These are phyloP conservation scores for Metschnikowia cubensis DNA, from an alignment of 805 yeast species.

Conservation along the genomic window DNA sequence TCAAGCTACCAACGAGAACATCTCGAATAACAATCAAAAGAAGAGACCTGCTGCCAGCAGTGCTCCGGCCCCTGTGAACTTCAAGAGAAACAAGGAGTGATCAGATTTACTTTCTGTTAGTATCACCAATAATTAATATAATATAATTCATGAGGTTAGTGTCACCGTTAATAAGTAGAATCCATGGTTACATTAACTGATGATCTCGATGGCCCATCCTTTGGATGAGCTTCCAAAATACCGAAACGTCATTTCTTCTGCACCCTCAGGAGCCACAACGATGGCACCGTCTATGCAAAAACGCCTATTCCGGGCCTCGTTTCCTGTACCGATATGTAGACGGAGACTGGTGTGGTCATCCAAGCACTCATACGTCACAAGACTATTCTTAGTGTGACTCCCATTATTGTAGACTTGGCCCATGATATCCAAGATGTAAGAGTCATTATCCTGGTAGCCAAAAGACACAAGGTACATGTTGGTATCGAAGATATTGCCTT, in stretches of 20 bases:
- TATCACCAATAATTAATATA: too few species aligned
- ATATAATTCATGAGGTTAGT: too few species aligned
- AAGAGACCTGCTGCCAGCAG: slow-evolving; percentile 1
- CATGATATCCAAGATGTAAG: slow-evolving; percentile 52
- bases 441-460: slow-evolving; percentile 25
- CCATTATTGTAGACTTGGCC: slow-evolving; percentile 54
- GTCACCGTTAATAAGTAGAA: background rate
- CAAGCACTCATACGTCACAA: slow-evolving; percentile 45
- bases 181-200: background rate
- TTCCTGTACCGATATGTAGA: slow-evolving; percentile 15
- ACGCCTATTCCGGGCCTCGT: slow-evolving; percentile 33
- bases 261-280: slow-evolving; percentile 24
- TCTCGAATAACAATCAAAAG: background rate
- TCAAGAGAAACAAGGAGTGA: slow-evolving; percentile 4
- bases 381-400: slow-evolving; percentile 44
- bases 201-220: slow-evolving; percentile 9
- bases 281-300: slow-evolving; percentile 70
- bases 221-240: slow-evolving; percentile 9
- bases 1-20: background rate
- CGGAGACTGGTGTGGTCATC: slow-evolving; percentile 21
- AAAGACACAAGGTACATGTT: slow-evolving; percentile 47
- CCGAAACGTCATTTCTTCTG: slow-evolving; percentile 1
- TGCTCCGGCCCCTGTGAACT: slow-evolving; percentile 3
- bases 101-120: background rate
- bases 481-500: slow-evolving; percentile 41